Evolutionary conservation across 1,284 basidiomycete genomes (phyloP).

Genomic region (Malassezia obtusa): DNA sequence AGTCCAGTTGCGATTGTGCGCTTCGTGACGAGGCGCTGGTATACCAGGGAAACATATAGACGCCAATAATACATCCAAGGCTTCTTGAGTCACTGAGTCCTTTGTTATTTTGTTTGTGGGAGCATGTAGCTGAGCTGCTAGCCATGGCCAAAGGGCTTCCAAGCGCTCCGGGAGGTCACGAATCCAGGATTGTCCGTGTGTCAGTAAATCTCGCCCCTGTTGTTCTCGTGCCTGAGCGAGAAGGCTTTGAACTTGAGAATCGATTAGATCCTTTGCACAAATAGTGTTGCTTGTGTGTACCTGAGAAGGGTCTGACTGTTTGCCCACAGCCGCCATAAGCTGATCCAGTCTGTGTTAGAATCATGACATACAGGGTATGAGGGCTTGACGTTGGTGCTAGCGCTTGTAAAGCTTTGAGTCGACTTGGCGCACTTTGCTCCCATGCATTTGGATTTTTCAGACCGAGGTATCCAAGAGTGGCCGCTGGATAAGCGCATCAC

Average conservation of each 20-base stretch:
- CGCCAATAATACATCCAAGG: constrained; percentile 9
- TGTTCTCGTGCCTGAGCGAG: not conserved
- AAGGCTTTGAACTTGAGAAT: no score
- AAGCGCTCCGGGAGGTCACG: not conserved
- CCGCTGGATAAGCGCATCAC: not conserved
- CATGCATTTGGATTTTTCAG: not conserved
- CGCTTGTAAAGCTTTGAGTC: not conserved
- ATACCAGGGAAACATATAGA: not conserved
- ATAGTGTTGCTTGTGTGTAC: no score
- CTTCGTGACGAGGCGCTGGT: not conserved
- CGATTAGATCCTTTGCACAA: no score
- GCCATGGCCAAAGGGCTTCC: not conserved
- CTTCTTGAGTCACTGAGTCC: constrained; percentile 1
- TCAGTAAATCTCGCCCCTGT: not conserved
- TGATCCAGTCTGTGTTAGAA: no score
- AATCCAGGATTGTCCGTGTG: not conserved
- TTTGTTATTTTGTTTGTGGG: no score
- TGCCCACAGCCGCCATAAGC: no score
- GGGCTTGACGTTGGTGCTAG: no score
- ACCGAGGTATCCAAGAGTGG: constrained; percentile 3
- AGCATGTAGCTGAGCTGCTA: not conserved
- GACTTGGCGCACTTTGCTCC: not conserved
- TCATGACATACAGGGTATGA: no score
- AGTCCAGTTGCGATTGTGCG: constrained; percentile 5
- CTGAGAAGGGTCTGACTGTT: no score